Evolutionary conservation across 768 basidiomycete species (phyloP), one percentile per base, ranked within the genome.

Genomic region (Phylloporus arenicola): DNA sequence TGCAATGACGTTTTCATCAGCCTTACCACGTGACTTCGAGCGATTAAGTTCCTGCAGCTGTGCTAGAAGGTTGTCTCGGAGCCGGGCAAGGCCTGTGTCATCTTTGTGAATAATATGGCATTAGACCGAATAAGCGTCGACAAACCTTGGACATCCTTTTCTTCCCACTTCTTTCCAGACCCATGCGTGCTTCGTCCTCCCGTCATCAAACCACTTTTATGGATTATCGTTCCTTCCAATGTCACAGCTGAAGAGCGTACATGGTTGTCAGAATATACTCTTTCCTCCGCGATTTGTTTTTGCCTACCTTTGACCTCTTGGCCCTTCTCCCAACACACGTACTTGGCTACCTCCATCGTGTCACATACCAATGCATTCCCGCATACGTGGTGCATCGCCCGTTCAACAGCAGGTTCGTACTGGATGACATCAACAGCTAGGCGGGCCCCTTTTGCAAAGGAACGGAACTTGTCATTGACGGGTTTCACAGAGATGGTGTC

Each of bases 181-280:
- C 74, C 77, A 54, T 86, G 84, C 0, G 85, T 79, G 58, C 91
- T 90, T 43, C 82, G 76, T 24, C 96, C 96, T 71, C 96, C 96
- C 30, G 96, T 99, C 64, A 99, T 98, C 42, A 95, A 72, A 53
- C 96, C 96, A 57, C 91, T 93, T 73, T 94, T 94, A 68, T 99
- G 96, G 42, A 99, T 97, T 53, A 99, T 75, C 3, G 94, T 98
- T 1, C 96, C 96, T 39, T 98, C 94, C 38, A 99, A 73, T 1
- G 96, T 96, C 19, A 99, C 96, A 52, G 94, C 96, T 94, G 50
- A 37, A 50, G 24, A 40, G 25, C 12, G 30, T 2, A 7, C 25
- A 24, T 50, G 33, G 16, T 51, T 31, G 7, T n/a, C n/a, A 48
- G 17, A 6, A 20, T 6, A 19, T 48, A 30, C 41, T 47, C 31